Base-by-base conservation (phyloP, 208 protist genomes). In the Lotmaria passim region DNA sequence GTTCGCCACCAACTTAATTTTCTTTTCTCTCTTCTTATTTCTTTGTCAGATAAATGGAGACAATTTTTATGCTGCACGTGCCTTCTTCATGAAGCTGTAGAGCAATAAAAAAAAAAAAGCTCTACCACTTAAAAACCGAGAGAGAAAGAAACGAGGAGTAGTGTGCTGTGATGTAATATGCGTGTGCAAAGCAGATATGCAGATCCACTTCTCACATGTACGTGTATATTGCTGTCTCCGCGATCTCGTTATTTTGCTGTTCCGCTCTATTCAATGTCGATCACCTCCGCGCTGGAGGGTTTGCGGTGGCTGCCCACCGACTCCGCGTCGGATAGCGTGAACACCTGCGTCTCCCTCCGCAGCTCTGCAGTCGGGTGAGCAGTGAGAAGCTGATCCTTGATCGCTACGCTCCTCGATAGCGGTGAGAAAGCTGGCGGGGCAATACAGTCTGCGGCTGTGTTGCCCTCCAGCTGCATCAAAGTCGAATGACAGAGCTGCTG, bases 211-310 rank as follows among this genome's bases (percentile, higher is more conserved):
- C 14, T 14, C 23, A 3, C 2, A 19, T 55, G 5, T 15, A 24
- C 14, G 28, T 30, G 24, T 62, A 19, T 11, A 48, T 46, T n/a
- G n/a, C n/a, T n/a, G n/a, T n/a, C n/a, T n/a, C n/a, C n/a, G n/a
- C n/a, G n/a, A n/a, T n/a, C n/a, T n/a, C n/a, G n/a, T n/a, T n/a
- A n/a, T n/a, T n/a, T n/a, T n/a, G n/a, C n/a, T n/a, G n/a, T n/a
- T n/a, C n/a, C n/a, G 31, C 53, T 43, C 17, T 59, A 77, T 36
- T 71, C 71, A 33, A 77, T 62, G 41, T 70, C 63, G 8, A 77
- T 71, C 30, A 77, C 71, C 34, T 77, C 44, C 8, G 63, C 57
- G 38, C n/a, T 19, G 14, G 61, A 69, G 28, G 60, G 50, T 41
- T 38, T 36, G 34, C 61, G 61, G 24, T 61, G 44, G 21, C 61